phyloP scores from a whole-genome alignment of 257 asterid species.

The Datura wrightii region DNA sequence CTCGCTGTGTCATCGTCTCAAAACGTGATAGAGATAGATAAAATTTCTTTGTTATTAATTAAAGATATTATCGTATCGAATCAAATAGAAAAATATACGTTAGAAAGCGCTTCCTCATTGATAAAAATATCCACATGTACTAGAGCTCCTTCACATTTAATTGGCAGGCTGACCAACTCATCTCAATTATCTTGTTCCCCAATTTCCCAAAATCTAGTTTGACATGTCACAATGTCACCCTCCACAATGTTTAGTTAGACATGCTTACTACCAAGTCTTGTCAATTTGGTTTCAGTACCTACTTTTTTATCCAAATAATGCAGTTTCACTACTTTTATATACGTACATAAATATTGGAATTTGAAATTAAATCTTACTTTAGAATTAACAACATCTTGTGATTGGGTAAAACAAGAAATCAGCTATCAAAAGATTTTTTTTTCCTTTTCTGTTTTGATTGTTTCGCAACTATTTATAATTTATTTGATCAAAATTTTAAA shows the following conservation, averaged over 20 bases:
- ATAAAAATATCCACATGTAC: background rate
- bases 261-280: conserved; percentile 15
- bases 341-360: too few relatives aligned
- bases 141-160: background rate
- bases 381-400: background rate
- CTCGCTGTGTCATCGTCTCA: too few relatives aligned
- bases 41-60: background rate
- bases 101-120: too few relatives aligned
- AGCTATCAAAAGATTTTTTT: too few relatives aligned
- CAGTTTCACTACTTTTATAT: background rate
- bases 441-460: too few relatives aligned
- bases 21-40: background rate
- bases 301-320: background rate
- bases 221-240: conserved; percentile 15
- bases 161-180: conserved; percentile 25
- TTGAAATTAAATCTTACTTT: too few relatives aligned
- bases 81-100: too few relatives aligned
- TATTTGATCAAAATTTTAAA: too few relatives aligned
- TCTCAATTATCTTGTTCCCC: background rate
- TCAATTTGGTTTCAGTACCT: conserved; percentile 1
- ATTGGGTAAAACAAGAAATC: background rate
- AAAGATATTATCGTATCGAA: too few relatives aligned
- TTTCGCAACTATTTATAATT: too few relatives aligned
- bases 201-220: background rate
- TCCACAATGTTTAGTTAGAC: conserved; percentile 6